Conservation (phyloP, 257 asterid species). For the Ligustrum vulgare region DNA sequence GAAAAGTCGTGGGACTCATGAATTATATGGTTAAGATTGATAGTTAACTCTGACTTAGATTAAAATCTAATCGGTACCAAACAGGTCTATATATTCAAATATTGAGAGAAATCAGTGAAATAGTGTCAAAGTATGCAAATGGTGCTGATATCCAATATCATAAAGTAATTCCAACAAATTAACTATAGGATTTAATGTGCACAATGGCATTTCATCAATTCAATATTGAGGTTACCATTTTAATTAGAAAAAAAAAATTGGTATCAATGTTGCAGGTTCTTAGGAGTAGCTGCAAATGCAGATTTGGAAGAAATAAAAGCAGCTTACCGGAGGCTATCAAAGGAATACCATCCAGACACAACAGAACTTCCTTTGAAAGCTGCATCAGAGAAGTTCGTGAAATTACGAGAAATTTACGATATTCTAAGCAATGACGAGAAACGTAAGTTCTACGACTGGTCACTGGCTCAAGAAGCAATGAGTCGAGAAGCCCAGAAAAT, state of each 20-base stretch:
- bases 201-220: neutral
- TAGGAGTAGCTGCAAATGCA: conserved; percentile 72
- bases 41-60: too few species aligned
- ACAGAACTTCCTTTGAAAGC: conserved; percentile 81
- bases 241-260: too few species aligned
- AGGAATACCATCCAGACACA: conserved; percentile 95
- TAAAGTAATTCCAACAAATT: too few species aligned
- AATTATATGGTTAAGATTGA: too few species aligned
- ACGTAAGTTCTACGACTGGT: conserved; percentile 81
- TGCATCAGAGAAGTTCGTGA: conserved; percentile 85
- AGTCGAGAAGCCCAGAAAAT: conserved; percentile 79
- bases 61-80: too few species aligned
- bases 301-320: conserved; percentile 83
- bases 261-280: conserved; percentile 51
- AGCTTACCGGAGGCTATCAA: conserved; percentile 73
- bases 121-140: too few species aligned
- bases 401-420: conserved; percentile 57
- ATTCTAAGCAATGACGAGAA: conserved; percentile 66
- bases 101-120: too few species aligned
- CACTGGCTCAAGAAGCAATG: conserved; percentile 83
- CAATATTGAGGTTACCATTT: too few species aligned
- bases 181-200: neutral
- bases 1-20: too few species aligned
- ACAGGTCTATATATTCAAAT: too few species aligned
- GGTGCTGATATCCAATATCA: neutral